Conservation (phyloP, 2,329 filamentous ascomycete genomes). For the Penicillium nordicum region DNA sequence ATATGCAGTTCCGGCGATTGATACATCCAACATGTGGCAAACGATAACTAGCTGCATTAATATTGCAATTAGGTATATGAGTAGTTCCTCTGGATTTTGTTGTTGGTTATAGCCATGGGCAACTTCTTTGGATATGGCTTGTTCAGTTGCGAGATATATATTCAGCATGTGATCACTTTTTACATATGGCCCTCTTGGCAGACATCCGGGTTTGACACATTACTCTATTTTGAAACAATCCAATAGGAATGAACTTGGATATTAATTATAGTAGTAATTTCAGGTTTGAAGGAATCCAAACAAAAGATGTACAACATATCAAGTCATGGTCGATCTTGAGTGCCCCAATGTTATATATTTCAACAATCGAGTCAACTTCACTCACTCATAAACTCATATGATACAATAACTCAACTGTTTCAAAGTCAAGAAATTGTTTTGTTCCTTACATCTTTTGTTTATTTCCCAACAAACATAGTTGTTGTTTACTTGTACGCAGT, state of each 20-base stretch:
- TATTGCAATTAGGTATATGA: background rate
- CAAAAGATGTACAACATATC: background rate
- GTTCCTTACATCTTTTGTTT: background rate
- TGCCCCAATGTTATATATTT: background rate
- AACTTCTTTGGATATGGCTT: background rate
- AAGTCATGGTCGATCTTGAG: background rate
- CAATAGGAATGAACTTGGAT: background rate
- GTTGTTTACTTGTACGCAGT: background rate
- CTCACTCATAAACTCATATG: background rate
- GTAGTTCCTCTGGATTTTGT: background rate
- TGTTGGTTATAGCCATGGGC: background rate
- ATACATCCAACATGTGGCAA: slow-evolving; percentile 3
- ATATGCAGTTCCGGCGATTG: background rate
- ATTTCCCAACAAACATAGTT: background rate
- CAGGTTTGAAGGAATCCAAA: background rate
- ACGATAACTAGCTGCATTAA: background rate
- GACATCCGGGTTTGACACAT: too few relatives aligned
- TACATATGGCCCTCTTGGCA: background rate
- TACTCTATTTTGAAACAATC: background rate
- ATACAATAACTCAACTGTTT: background rate
- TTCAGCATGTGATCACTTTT: background rate
- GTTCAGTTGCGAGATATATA: background rate
- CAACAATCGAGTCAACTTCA: background rate
- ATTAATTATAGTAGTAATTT: background rate
- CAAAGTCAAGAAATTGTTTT: background rate